These are phyloP conservation scores for Trametes versicolor DNA, from an alignment of 1,284 basidiomycete genomes.

Conservation along the genomic window DNA sequence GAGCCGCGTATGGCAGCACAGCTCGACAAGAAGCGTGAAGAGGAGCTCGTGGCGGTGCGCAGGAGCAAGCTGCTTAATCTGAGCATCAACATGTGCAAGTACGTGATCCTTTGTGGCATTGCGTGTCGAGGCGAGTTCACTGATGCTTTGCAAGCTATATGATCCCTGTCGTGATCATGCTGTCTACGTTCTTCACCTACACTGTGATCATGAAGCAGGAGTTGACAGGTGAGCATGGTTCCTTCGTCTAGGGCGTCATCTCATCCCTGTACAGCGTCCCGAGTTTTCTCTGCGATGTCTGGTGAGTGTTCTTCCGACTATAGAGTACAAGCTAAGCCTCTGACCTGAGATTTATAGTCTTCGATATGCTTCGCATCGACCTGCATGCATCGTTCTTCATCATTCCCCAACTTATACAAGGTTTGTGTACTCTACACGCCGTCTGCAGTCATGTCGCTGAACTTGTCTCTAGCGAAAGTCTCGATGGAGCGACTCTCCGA, in stretches of 20 bases:
- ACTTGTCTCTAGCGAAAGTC: constrained; percentile 49
- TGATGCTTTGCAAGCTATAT: constrained; percentile 54
- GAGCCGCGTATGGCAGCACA: constrained; percentile 56
- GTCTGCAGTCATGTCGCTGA: constrained; percentile 13
- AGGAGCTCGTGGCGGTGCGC: constrained; percentile 61
- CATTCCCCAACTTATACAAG: constrained; percentile 47
- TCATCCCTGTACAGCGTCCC: constrained; percentile 42
- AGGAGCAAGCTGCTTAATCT: constrained; percentile 38
- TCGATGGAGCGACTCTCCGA: constrained; percentile 57
- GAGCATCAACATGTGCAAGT: constrained; percentile 28
- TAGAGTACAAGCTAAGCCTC: neutral
- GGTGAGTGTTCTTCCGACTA: constrained; percentile 33
- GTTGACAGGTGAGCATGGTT: constrained; percentile 41
- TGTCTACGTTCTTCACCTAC: constrained; percentile 72
- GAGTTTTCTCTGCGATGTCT: constrained; percentile 52
- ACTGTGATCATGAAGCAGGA: constrained; percentile 46
- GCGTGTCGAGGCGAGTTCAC: neutral
- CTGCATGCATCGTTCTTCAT: constrained; percentile 45
- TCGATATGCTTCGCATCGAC: constrained; percentile 49
- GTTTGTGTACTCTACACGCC: constrained; percentile 40
- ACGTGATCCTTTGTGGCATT: neutral
- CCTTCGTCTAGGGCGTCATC: neutral
- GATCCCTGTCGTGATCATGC: constrained; percentile 74
- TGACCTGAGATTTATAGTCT: constrained; percentile 37
- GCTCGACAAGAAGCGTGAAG: constrained; percentile 60